phyloP scores from a whole-genome alignment of 2,329 filamentous ascomycete genomes.

The Paecilomyces variotii region DNA sequence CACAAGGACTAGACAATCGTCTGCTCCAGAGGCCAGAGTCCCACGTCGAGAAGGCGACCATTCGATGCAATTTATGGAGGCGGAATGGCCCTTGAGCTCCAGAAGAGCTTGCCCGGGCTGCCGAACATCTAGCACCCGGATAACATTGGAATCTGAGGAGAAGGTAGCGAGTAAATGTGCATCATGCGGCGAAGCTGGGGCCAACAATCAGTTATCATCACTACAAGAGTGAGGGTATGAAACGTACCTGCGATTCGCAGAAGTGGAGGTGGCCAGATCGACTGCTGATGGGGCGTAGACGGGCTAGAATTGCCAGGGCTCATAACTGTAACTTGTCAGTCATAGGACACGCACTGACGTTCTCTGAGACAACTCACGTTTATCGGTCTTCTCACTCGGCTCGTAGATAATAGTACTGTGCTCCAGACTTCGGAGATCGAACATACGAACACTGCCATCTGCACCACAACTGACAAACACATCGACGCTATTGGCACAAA shows the following conservation, averaged over 20 bases:
- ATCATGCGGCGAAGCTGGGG: slow-evolving; percentile 78
- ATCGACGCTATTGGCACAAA: slow-evolving; percentile 97
- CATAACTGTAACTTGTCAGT: slow-evolving; percentile 27
- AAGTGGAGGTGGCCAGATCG: slow-evolving; percentile 51
- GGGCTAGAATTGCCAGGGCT: slow-evolving; percentile 56
- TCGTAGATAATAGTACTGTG: slow-evolving; percentile 99
- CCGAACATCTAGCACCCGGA: slow-evolving; percentile 90
- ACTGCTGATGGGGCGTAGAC: slow-evolving; percentile 54
- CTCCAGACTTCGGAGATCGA: slow-evolving; percentile 89
- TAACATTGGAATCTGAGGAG: slow-evolving; percentile 81
- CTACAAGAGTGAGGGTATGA: neutral
- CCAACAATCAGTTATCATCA: slow-evolving; percentile 6
- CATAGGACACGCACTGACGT: slow-evolving; percentile 2
- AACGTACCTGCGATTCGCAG: slow-evolving; percentile 36
- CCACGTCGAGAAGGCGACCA: slow-evolving; percentile 87
- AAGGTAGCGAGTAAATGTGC: slow-evolving; percentile 95
- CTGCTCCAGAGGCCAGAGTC: slow-evolving; percentile 80
- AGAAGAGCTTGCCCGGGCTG: slow-evolving; percentile 93
- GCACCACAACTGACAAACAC: slow-evolving; percentile 97
- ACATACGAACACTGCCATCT: slow-evolving; percentile 97
- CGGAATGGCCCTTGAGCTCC: slow-evolving; percentile 81
- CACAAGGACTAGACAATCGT: slow-evolving; percentile 83
- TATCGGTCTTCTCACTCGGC: slow-evolving; percentile 73
- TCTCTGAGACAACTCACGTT: slow-evolving; percentile 43
- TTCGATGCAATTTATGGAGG: slow-evolving; percentile 84